phyloP scores from a whole-genome alignment of 148 eudicot species.

The Rhododendron ferrugineum region DNA sequence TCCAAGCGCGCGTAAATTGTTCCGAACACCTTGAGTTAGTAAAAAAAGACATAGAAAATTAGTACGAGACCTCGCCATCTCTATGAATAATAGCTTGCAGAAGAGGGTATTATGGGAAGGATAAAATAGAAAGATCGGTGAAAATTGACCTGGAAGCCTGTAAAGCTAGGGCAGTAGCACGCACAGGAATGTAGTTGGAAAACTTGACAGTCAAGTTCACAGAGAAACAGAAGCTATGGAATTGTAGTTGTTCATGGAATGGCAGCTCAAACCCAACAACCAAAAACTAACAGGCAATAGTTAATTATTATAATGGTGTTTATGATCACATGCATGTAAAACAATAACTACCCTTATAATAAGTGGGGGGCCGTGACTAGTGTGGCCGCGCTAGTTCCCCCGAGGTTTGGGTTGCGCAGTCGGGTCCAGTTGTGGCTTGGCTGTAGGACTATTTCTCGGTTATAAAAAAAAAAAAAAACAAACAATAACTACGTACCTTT shows the following conservation, averaged over 20 bases:
- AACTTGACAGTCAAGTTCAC: not conserved
- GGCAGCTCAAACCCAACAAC: conserved; percentile 15
- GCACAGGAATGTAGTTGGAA: not conserved
- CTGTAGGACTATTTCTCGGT: too few relatives aligned
- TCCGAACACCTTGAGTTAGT: not conserved
- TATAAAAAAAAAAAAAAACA: too few relatives aligned
- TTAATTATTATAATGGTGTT: not conserved
- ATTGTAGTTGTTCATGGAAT: conserved; percentile 19
- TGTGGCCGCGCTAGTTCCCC: too few relatives aligned
- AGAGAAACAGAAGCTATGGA: not conserved
- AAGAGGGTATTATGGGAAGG: not conserved
- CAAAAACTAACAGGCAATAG: not conserved
- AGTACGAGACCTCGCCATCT: not conserved
- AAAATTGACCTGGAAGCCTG: not conserved
- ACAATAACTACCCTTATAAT: too few relatives aligned
- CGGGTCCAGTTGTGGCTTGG: too few relatives aligned
- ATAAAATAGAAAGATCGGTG: not conserved
- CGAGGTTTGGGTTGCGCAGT: too few relatives aligned
- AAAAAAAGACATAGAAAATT: not conserved
- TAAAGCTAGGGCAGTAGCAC: not conserved
- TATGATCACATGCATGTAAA: too few relatives aligned
- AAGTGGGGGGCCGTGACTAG: too few relatives aligned
- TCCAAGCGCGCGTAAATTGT: not conserved
- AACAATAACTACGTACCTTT: too few relatives aligned
- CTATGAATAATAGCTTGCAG: not conserved